Evolutionary conservation across 495 filamentous ascomycete genomes (phyloP).

Genomic region (Hypoxylon lienhwacheense): DNA sequence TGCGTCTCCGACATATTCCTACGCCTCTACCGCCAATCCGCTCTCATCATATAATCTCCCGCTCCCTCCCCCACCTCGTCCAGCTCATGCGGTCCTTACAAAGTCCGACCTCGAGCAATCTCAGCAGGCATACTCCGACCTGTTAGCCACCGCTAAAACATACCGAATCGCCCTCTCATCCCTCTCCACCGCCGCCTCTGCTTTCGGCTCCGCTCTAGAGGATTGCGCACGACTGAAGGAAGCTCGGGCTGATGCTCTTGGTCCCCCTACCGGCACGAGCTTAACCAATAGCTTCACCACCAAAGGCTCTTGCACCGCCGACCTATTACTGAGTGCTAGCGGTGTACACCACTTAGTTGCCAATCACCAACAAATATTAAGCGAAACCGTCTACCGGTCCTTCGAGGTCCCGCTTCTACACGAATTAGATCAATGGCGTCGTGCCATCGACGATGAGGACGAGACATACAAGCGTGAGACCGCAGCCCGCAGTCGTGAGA

Average conservation of each 20-base stretch:
- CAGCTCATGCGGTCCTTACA: constrained; percentile 59
- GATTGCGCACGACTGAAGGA: constrained; percentile 65
- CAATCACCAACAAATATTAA: constrained; percentile 66
- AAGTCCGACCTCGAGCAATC: constrained; percentile 62
- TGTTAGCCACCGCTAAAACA: constrained; percentile 59
- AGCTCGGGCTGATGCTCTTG: constrained; percentile 54
- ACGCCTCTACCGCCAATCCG: constrained; percentile 62
- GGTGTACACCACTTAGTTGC: constrained; percentile 67
- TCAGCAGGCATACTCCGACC: constrained; percentile 61
- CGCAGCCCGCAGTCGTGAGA: constrained; percentile 54
- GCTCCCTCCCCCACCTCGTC: constrained; percentile 57
- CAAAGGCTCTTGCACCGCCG: constrained; percentile 59
- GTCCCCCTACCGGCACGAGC: constrained; percentile 34
- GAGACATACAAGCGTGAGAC: constrained; percentile 57
- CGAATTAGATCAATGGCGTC: constrained; percentile 63
- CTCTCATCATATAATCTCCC: constrained; percentile 60
- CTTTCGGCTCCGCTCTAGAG: constrained; percentile 64
- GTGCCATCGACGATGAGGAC: constrained; percentile 60
- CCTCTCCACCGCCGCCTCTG: constrained; percentile 59
- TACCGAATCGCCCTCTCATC: constrained; percentile 61
- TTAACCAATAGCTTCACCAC: constrained; percentile 53
- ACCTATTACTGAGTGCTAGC: constrained; percentile 58
- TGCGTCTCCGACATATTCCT: constrained; percentile 60
- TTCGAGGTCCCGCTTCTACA: constrained; percentile 67
- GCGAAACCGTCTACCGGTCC: constrained; percentile 63